A percentile compares a stretch with the other conserved stretches of the same genome.
Evolutionary conservation across 2,329 filamentous ascomycete genomes (phyloP).

Genomic region (Amylocarpus encephaloides): DNA sequence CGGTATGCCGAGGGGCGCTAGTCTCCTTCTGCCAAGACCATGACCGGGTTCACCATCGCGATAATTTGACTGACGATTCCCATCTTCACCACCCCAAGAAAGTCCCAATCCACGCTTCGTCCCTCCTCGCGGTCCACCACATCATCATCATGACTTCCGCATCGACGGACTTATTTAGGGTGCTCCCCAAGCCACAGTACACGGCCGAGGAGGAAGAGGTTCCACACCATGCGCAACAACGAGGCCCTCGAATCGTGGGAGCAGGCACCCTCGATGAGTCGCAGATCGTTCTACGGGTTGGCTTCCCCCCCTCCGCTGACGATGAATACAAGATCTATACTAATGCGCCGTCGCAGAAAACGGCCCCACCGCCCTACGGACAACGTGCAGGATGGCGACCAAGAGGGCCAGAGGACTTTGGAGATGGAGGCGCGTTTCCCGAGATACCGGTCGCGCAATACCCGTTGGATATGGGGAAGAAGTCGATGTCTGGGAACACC

Average conservation of each 20-base stretch:
- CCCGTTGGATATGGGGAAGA: slow-evolving; percentile 88
- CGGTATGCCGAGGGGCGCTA: slow-evolving; percentile 9
- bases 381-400: slow-evolving; percentile 88
- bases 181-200: slow-evolving; percentile 85
- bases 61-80: slow-evolving; percentile 15
- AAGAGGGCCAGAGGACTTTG: slow-evolving; percentile 82
- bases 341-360: slow-evolving; percentile 45
- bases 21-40: slow-evolving; percentile 5
- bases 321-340: slow-evolving; percentile 2
- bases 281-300: slow-evolving; percentile 72
- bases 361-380: slow-evolving; percentile 81
- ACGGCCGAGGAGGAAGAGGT: slow-evolving; percentile 82
- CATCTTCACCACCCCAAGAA: slow-evolving; percentile 12
- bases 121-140: slow-evolving; percentile 5
- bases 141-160: slow-evolving; percentile 53
- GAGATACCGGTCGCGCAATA: slow-evolving; percentile 93
- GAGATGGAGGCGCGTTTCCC: slow-evolving; percentile 92
- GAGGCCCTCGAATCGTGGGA: slow-evolving; percentile 76
- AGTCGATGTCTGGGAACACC: slow-evolving; percentile 65
- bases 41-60: slow-evolving; percentile 10
- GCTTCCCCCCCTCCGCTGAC: slow-evolving; percentile 21
- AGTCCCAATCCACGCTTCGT: slow-evolving; percentile 2
- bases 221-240: slow-evolving; percentile 62
- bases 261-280: slow-evolving; percentile 75
- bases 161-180: slow-evolving; percentile 65